Base-by-base conservation (phyloP, 2,329 filamentous ascomycete species). In the Plenodomus biglobosus region DNA sequence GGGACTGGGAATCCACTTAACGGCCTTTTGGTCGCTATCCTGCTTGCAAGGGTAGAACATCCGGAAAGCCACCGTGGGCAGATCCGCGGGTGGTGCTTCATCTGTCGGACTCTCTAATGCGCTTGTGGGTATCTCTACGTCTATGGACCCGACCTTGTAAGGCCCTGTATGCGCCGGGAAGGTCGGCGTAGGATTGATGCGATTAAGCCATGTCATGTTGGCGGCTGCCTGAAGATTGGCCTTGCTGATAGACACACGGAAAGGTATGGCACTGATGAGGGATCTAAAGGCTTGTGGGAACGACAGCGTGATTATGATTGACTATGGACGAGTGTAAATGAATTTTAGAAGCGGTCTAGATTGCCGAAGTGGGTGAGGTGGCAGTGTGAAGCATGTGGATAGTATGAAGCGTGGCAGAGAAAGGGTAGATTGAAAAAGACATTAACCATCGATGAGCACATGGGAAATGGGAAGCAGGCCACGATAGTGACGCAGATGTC, bases 141-240 rank as follows among this genome's bases (percentile, higher is more conserved):
- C 90, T 57, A 90, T 77, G 2, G 86, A 89, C 55, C 89, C 90
- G 49, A 94, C 89, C 61, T 84, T 83, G 76, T 90, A 85, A 0
- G 87, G 86, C 0, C 89, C 90, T 1, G 85, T 85, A 66, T 91
- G 92, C 3, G 83, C 76, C 3, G 89, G 86, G 48, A 95, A 91
- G 1, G 78, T 71, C 1, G 89, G 89, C 3, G 90, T 76, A 0
- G 87, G 87, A 62, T 80, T 89, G 58, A 88, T 72, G 34, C 64
- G 67, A 32, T 70, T 68, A 37, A 78, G 64, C 59, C 71, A 72
- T 19, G 70, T 69, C 72, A 77, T 77, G 15, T 55, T 53, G 40
- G 47, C 46, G 21, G 52, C 39, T 18, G 48, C 42, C 17, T 48
- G 30, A 11, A 56, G 32, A 34, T 38, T 51, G n/a, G 46, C 36